phyloP scores from a whole-genome alignment of 2,329 filamentous ascomycete genomes.

The Chaetomium strumarium region DNA sequence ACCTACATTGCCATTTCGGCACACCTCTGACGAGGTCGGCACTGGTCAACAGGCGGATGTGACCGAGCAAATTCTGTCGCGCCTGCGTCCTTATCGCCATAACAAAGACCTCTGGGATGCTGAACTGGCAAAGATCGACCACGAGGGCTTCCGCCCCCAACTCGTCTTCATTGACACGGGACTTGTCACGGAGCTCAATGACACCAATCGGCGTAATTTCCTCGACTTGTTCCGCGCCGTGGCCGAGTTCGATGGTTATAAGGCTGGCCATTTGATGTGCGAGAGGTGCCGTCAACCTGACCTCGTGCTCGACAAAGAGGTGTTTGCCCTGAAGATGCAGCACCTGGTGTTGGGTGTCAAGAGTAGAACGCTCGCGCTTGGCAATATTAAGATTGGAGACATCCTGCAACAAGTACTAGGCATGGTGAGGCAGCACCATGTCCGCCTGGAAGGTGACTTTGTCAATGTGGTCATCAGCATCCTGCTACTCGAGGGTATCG shows the following conservation, averaged over 20 bases:
- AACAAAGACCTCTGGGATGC: constrained; percentile 65
- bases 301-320: constrained; percentile 78
- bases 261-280: constrained; percentile 91
- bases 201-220: constrained; percentile 81
- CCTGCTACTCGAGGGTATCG: constrained; percentile 87
- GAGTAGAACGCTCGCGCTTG: constrained; percentile 80
- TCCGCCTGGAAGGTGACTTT: constrained; percentile 92
- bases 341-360: constrained; percentile 90
- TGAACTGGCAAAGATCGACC: constrained; percentile 70
- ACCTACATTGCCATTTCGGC: constrained; percentile 47
- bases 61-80: constrained; percentile 77
- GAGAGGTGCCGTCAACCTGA: constrained; percentile 90
- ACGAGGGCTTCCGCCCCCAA: constrained; percentile 86
- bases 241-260: constrained; percentile 95
- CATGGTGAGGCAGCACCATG: constrained; percentile 91
- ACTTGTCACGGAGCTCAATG: constrained; percentile 88
- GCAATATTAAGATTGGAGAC: constrained; percentile 93
- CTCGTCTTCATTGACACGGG: constrained; percentile 97
- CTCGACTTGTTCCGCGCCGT: constrained; percentile 92
- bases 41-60: constrained; percentile 57
- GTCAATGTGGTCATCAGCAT: constrained; percentile 98
- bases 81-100: constrained; percentile 66
- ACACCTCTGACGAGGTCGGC: constrained; percentile 24
- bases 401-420: constrained; percentile 82
- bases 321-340: constrained; percentile 95